Evolutionary conservation across 2,329 filamentous ascomycete genomes (phyloP).

Genomic region (Cryphonectria carpinicola): DNA sequence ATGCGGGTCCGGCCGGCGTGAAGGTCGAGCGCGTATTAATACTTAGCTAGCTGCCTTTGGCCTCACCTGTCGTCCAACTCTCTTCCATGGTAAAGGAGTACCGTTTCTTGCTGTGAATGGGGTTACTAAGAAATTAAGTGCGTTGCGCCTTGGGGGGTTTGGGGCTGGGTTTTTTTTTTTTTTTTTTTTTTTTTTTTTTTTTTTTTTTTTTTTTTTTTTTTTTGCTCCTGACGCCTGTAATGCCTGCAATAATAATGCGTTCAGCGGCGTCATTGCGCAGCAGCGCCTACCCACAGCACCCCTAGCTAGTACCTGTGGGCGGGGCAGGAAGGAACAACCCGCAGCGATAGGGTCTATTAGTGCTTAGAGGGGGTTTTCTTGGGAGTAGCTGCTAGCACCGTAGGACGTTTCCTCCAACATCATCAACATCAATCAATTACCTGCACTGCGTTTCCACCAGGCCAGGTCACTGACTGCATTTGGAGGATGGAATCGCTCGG

Average conservation of each 20-base stretch:
- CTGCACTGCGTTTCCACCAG: neutral
- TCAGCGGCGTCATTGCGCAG: neutral
- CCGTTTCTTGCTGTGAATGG: no score
- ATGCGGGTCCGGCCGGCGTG: neutral
- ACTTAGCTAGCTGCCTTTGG: neutral
- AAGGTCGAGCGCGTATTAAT: neutral
- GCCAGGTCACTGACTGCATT: neutral
- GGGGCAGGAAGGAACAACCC: neutral
- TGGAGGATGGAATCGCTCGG: neutral
- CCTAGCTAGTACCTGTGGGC: neutral
- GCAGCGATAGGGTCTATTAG: neutral
- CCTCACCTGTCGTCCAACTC: neutral
- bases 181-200: neutral
- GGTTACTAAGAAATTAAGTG: no score
- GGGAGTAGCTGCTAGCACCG: neutral
- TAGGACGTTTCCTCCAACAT: neutral
- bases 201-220: neutral
- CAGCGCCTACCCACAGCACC: neutral
- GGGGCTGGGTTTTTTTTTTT: neutral
- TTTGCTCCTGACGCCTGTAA: neutral
- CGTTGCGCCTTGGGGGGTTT: no score
- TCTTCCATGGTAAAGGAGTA: neutral
- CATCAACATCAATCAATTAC: neutral
- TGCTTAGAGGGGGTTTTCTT: neutral
- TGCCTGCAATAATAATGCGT: neutral